Conservation (phyloP, 495 filamentous ascomycete genomes). For the Neurospora pannonica region DNA sequence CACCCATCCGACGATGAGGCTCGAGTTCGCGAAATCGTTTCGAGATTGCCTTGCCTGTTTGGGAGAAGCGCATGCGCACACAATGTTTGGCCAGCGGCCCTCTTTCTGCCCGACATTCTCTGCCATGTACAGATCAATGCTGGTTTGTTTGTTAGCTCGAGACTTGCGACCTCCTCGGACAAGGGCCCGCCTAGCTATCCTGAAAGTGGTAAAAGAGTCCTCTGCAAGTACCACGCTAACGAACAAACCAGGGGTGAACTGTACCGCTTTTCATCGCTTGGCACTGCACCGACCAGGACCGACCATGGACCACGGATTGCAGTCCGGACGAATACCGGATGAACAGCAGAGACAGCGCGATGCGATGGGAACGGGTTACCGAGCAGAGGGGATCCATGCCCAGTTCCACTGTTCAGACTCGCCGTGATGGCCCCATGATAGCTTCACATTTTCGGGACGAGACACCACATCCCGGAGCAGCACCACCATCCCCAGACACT, state of each 20-base stretch:
- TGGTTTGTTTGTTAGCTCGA: too few relatives aligned
- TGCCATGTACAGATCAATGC: neutral
- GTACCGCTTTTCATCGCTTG: neutral
- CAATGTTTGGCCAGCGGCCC: neutral
- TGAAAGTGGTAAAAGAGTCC: too few relatives aligned
- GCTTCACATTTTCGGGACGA: neutral
- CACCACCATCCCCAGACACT: neutral
- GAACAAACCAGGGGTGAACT: too few relatives aligned
- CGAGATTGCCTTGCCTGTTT: neutral
- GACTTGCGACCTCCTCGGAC: too few relatives aligned
- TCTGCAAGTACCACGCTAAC: too few relatives aligned
- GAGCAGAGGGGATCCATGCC: neutral
- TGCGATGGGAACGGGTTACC: neutral
- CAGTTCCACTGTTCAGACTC: neutral
- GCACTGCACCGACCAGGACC: neutral
- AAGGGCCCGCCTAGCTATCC: too few relatives aligned
- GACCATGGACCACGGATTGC: neutral
- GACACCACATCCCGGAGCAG: neutral
- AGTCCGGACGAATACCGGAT: neutral
- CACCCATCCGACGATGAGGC: neutral
- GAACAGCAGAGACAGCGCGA: neutral
- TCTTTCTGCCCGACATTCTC: neutral
- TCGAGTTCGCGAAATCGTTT: neutral
- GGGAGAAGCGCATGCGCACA: neutral
- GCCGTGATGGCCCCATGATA: neutral